Conservation (phyloP, 2,329 filamentous ascomycete genomes). For the Amauroascus verrucosus region DNA sequence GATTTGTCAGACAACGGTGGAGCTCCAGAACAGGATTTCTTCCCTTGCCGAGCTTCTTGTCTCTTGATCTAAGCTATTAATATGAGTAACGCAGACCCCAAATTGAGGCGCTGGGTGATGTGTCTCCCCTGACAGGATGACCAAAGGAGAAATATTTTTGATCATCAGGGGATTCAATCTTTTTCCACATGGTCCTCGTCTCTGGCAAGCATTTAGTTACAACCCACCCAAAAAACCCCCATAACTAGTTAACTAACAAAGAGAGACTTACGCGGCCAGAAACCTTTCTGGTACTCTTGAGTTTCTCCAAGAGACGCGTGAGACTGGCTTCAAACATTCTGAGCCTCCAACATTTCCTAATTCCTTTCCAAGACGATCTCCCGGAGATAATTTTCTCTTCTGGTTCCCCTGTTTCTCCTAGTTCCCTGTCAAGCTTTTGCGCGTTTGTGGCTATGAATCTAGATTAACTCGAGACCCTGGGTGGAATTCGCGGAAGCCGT, state of each 20-base stretch:
- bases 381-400: not conserved
- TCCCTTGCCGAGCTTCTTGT: not conserved
- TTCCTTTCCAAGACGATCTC: not conserved
- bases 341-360: not conserved
- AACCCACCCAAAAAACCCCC: too few species aligned
- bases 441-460: not conserved
- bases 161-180: too few species aligned
- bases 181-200: too few species aligned
- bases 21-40: not conserved
- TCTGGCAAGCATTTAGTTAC: too few species aligned
- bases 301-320: not conserved
- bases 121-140: not conserved
- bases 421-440: too few species aligned
- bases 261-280: not conserved
- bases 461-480: not conserved
- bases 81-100: not conserved
- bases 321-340: slow-evolving; percentile 6
- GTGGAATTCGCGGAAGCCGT: too few species aligned
- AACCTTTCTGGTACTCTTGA: not conserved
- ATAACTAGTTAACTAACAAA: not conserved
- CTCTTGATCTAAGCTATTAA: not conserved
- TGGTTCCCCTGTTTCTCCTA: not conserved
- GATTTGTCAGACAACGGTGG: slow-evolving; percentile 1
- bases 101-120: not conserved
- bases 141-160: not conserved